Evolutionary conservation across 495 filamentous ascomycete species (phyloP).

Genomic region (Aspergillus haitiensis): DNA sequence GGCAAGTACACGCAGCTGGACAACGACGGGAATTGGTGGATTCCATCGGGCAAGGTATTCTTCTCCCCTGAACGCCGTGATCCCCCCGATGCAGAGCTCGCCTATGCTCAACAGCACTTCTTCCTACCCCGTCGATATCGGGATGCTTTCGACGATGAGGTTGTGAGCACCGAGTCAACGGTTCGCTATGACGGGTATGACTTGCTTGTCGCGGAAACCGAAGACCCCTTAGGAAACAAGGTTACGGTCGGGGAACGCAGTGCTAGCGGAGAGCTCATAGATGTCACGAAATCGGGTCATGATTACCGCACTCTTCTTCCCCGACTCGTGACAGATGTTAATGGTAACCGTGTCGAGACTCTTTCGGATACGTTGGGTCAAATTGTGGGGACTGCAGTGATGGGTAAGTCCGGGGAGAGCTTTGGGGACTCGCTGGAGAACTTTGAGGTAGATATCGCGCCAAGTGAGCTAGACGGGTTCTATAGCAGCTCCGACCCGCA

Average conservation of each 20-base stretch:
- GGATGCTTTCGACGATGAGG: not conserved
- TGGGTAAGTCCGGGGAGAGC: constrained; percentile 24
- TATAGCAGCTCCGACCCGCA: constrained; percentile 1
- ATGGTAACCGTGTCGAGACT: constrained; percentile 21
- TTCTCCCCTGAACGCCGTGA: not conserved
- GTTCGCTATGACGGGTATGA: not conserved
- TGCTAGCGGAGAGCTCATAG: no score
- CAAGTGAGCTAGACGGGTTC: constrained; percentile 5
- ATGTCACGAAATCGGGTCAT: not conserved
- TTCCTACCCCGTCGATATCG: not conserved
- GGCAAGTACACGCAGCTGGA: not conserved
- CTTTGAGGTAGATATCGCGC: constrained; percentile 11
- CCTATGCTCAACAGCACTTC: not conserved
- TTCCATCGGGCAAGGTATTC: not conserved
- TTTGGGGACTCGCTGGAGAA: constrained; percentile 25
- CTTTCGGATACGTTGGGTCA: constrained; percentile 23
- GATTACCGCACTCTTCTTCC: constrained; percentile 23
- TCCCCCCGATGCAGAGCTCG: not conserved
- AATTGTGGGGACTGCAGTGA: constrained; percentile 24
- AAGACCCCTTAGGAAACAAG: constrained; percentile 13
- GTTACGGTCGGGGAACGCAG: no score
- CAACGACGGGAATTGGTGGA: not conserved
- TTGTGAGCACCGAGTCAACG: not conserved
- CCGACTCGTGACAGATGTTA: constrained; percentile 17
- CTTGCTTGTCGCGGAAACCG: not conserved